Percentiles rank a stretch among this genome's conserved stretches.
These are phyloP conservation scores for Lumnitzera littorea DNA, from an alignment of 345 rosid genomes.

Conservation along the genomic window DNA sequence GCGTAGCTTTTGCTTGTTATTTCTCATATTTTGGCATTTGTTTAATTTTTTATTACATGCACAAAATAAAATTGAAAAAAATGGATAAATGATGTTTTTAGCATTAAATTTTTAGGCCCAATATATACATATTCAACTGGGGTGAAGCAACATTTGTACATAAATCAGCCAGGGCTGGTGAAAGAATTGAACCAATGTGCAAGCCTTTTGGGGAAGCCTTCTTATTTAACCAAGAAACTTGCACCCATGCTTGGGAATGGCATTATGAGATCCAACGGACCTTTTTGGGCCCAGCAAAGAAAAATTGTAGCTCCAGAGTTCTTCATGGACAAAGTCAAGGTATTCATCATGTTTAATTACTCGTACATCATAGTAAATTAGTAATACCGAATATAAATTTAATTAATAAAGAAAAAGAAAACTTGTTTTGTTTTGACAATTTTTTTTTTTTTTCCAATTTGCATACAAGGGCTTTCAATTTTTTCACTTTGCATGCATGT, in stretches of 20 bases:
- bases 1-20: background rate
- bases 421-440: too few relatives aligned
- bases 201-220: conserved; percentile 63
- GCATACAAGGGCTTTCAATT: too few relatives aligned
- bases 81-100: background rate
- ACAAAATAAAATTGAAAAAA: background rate
- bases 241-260: conserved; percentile 69
- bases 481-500: too few relatives aligned
- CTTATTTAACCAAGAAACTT: conserved; percentile 52
- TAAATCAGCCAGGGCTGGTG: conserved; percentile 60
- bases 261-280: conserved; percentile 61
- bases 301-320: conserved; percentile 71
- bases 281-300: conserved; percentile 59
- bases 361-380: background rate
- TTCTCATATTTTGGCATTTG: background rate
- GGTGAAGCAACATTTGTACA: conserved; percentile 52
- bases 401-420: too few relatives aligned
- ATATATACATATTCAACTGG: conserved; percentile 73
- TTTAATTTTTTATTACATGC: background rate
- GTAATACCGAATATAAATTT: too few relatives aligned
- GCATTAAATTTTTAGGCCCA: conserved; percentile 31
- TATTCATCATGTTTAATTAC: conserved; percentile 10
- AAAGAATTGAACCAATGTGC: conserved; percentile 61
- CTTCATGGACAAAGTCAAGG: conserved; percentile 75
- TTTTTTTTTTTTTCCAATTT: too few relatives aligned